Percentiles rank a stretch among this genome's conserved stretches.
Conservation (phyloP, 2,329 filamentous ascomycete genomes). For the Phaeosphaeriaceae sp. region DNA sequence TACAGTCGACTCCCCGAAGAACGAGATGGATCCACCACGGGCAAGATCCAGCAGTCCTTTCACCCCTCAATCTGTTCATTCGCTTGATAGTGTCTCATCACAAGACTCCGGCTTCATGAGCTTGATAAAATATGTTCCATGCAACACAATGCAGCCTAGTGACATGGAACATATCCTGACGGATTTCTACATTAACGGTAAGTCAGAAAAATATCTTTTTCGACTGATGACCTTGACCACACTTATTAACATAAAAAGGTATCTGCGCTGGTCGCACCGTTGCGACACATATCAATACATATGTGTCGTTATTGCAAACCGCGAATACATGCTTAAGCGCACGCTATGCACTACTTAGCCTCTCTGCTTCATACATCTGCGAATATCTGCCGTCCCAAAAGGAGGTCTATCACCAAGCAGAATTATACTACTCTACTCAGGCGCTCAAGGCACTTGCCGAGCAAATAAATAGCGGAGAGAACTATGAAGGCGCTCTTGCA, state of each 20-base stretch:
- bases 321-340: slow-evolving; percentile 38
- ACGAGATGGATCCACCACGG: slow-evolving; percentile 31
- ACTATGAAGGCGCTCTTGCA: slow-evolving; percentile 37
- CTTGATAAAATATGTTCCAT: slow-evolving; percentile 40
- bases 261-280: slow-evolving; percentile 41
- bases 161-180: slow-evolving; percentile 39
- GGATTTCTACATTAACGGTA: slow-evolving; percentile 40
- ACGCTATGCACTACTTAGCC: slow-evolving; percentile 38
- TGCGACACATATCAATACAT: slow-evolving; percentile 35
- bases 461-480: slow-evolving; percentile 35
- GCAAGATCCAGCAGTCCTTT: slow-evolving; percentile 36
- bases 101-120: slow-evolving; percentile 31
- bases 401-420: slow-evolving; percentile 37
- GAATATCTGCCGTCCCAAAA: slow-evolving; percentile 38
- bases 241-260: too few relatives aligned
- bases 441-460: slow-evolving; percentile 35
- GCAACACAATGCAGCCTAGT: slow-evolving; percentile 19
- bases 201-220: too few relatives aligned
- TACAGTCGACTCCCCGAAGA: slow-evolving; percentile 34
- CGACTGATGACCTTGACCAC: too few relatives aligned
- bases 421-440: slow-evolving; percentile 43
- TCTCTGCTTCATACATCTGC: slow-evolving; percentile 41
- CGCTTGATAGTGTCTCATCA: slow-evolving; percentile 31
- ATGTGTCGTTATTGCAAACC: slow-evolving; percentile 28
- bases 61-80: slow-evolving; percentile 30